Conservation (phyloP, 2,329 filamentous ascomycete genomes). For the Sphaerostilbella broomeana region DNA sequence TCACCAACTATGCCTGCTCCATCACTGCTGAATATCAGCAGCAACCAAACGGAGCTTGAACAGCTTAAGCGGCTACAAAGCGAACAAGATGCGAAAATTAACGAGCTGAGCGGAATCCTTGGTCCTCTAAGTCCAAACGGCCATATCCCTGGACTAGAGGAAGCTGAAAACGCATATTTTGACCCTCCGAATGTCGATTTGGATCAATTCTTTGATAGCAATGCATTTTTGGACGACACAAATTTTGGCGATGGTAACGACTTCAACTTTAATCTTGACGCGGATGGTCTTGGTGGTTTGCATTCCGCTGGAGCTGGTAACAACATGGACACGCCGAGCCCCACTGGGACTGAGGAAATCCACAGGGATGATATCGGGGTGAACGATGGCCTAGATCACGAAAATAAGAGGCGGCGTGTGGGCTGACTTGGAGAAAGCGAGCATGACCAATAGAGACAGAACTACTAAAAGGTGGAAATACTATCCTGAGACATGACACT, state of each 20-base stretch:
- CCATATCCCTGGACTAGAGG: conserved; percentile 63
- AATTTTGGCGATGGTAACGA: conserved; percentile 41
- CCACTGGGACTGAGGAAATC: conserved; percentile 46
- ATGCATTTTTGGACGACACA: conserved; percentile 31
- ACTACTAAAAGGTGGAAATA: too few relatives aligned
- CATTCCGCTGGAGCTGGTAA: not conserved
- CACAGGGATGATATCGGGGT: conserved; percentile 34
- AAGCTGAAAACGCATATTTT: conserved; percentile 31
- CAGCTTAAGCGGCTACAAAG: conserved; percentile 71
- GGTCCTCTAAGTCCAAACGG: conserved; percentile 76
- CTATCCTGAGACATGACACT: too few relatives aligned
- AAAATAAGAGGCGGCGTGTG: conserved; percentile 34
- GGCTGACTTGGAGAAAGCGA: too few relatives aligned
- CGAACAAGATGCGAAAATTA: conserved; percentile 70
- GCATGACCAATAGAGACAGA: too few relatives aligned
- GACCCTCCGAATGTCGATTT: conserved; percentile 37
- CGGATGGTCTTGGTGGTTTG: conserved; percentile 17
- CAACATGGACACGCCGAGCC: conserved; percentile 34
- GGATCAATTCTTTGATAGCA: conserved; percentile 45
- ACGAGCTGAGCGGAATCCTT: conserved; percentile 65
- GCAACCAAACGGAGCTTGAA: conserved; percentile 70
- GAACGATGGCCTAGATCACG: conserved; percentile 21
- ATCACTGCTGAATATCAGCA: conserved; percentile 56
- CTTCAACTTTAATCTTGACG: conserved; percentile 46
- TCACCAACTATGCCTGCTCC: conserved; percentile 38